Percentiles rank a stretch among this genome's conserved stretches.
Conservation (phyloP, 352 stramenopile genomes). For the Plasmopara viticola region DNA sequence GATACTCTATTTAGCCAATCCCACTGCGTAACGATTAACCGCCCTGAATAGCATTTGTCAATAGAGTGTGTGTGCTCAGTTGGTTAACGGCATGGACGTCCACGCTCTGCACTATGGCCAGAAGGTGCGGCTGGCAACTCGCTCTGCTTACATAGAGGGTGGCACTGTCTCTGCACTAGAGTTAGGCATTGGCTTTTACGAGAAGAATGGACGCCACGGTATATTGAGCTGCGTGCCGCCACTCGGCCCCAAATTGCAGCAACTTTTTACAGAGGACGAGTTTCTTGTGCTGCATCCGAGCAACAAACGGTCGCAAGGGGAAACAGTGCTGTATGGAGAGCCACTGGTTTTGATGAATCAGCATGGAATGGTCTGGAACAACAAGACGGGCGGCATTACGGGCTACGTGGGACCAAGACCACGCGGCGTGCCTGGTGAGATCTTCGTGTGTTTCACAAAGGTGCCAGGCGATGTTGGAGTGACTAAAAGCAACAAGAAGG, state of each 20-base stretch:
- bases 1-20: conserved; percentile 3
- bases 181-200: conserved; percentile 73
- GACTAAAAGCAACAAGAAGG: conserved; percentile 21
- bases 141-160: conserved; percentile 41
- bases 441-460: conserved; percentile 65
- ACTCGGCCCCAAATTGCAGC: conserved; percentile 58
- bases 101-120: conserved; percentile 59
- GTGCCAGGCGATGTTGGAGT: conserved; percentile 12
- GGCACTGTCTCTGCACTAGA: background rate
- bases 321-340: conserved; percentile 67
- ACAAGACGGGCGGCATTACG: conserved; percentile 84
- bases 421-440: conserved; percentile 62
- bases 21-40: background rate
- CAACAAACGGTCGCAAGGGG: conserved; percentile 31
- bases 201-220: conserved; percentile 82
- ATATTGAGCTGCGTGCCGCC: conserved; percentile 78
- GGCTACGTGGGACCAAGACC: conserved; percentile 71
- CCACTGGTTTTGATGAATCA: conserved; percentile 80
- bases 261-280: conserved; percentile 80
- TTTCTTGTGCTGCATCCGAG: conserved; percentile 69
- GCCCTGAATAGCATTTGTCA: conserved; percentile 12
- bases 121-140: conserved; percentile 53
- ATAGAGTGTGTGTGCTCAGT: background rate
- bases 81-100: conserved; percentile 21
- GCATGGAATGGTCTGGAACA: conserved; percentile 83